A percentile compares a stretch with the other conserved stretches of the same genome.
These are phyloP conservation scores for Hanseniaspora pseudoguilliermondii DNA, from an alignment of 805 yeast genomes.

Conservation along the genomic window DNA sequence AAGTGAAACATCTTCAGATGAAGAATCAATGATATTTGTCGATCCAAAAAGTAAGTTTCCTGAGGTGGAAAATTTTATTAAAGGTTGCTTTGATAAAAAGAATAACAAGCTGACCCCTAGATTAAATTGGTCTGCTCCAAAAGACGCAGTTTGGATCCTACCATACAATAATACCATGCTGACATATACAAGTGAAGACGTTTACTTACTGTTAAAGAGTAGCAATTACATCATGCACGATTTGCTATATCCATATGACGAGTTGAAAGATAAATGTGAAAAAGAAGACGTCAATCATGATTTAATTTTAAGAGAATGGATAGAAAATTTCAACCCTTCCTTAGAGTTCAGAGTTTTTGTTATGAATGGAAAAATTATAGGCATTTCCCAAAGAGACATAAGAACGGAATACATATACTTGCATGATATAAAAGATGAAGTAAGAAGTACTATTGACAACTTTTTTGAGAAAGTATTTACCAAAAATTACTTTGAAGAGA, in stretches of 20 bases:
- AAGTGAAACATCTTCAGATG: slow-evolving; percentile 20
- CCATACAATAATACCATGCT: slow-evolving; percentile 55
- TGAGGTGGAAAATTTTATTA: slow-evolving; percentile 46
- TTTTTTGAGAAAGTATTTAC: slow-evolving; percentile 42
- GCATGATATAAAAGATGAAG: slow-evolving; percentile 35
- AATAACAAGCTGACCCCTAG: slow-evolving; percentile 58
- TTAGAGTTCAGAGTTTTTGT: slow-evolving; percentile 85
- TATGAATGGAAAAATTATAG: slow-evolving; percentile 44
- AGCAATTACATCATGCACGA: slow-evolving; percentile 85
- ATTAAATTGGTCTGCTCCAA: slow-evolving; percentile 94
- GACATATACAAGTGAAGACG: slow-evolving; percentile 59
- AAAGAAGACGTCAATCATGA: slow-evolving; percentile 33
- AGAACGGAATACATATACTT: slow-evolving; percentile 62
- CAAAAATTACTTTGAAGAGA: slow-evolving; percentile 38
- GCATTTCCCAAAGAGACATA: slow-evolving; percentile 73
- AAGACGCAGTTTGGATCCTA: slow-evolving; percentile 86
- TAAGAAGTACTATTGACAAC: slow-evolving; percentile 37
- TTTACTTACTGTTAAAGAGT: slow-evolving; percentile 69
- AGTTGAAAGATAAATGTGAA: slow-evolving; percentile 18
- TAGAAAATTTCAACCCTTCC: slow-evolving; percentile 62
- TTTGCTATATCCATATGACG: slow-evolving; percentile 56
- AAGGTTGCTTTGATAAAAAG: slow-evolving; percentile 33
- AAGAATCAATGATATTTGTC: slow-evolving; percentile 13
- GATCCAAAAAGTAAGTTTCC: slow-evolving; percentile 43
- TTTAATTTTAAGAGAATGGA: slow-evolving; percentile 73